These are phyloP conservation scores for Colletotrichum agaves DNA, from an alignment of 2,329 filamentous ascomycete species.

Conservation along the genomic window DNA sequence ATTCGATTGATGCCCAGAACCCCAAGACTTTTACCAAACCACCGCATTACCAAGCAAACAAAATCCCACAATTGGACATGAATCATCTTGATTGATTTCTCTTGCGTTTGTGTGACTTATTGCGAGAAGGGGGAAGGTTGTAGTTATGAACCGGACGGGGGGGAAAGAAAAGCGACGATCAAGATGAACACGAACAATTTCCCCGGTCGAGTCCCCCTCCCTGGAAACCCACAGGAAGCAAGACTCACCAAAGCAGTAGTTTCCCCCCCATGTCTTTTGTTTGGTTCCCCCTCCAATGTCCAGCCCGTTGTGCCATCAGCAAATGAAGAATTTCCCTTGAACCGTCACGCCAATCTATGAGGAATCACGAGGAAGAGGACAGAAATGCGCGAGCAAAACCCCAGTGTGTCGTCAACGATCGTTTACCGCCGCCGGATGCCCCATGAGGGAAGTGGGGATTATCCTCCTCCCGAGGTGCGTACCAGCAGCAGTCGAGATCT, in stretches of 20 bases:
- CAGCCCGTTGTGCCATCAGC: slow-evolving; percentile 56
- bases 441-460: slow-evolving; percentile 32
- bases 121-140: slow-evolving; percentile 27
- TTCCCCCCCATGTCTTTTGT: slow-evolving; percentile 29
- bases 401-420: slow-evolving; percentile 21
- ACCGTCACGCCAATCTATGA: slow-evolving; percentile 66
- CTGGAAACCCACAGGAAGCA: slow-evolving; percentile 4
- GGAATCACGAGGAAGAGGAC: slow-evolving; percentile 61
- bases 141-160: slow-evolving; percentile 16
- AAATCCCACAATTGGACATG: slow-evolving; percentile 31
- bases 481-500: neutral
- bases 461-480: slow-evolving; percentile 21
- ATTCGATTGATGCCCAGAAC: slow-evolving; percentile 19
- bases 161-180: slow-evolving; percentile 11
- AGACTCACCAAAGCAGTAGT: slow-evolving; percentile 13
- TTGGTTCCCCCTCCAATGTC: slow-evolving; percentile 36
- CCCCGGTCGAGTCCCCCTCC: slow-evolving; percentile 9
- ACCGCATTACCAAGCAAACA: slow-evolving; percentile 11
- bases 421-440: slow-evolving; percentile 28
- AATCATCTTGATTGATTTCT: slow-evolving; percentile 38
- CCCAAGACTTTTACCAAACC: slow-evolving; percentile 17
- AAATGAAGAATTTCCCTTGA: slow-evolving; percentile 62
- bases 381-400: slow-evolving; percentile 40
- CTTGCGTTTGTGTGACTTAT: slow-evolving; percentile 33
- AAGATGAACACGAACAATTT: slow-evolving; percentile 25